Base-by-base conservation (phyloP, 169 alveolate genomes). In the Blepharisma undulans region DNA sequence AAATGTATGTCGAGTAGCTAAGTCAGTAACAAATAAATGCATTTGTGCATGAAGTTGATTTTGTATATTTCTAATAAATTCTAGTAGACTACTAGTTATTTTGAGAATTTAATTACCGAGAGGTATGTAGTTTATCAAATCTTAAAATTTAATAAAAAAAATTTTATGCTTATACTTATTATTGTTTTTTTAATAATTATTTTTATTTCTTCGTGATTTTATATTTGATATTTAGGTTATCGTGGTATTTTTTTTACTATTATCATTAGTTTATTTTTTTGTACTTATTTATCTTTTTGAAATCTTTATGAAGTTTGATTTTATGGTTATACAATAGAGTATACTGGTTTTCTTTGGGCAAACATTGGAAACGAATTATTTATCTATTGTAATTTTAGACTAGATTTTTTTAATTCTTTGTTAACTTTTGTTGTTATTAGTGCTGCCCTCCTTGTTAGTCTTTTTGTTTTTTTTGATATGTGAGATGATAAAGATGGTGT, bases 1-100 rank as follows among this genome's bases (percentile, higher is more conserved):
- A 25, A 87, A n/a, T n/a, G 85, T 71, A 72, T 32, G 93, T 86
- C 78, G 84, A 48, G 88, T 72, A 91, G 93, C 92, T 91, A 91
- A 25, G 89, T 91, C 48, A 10, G 76, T 74, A 91, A 76, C 22
- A 88, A 77, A 86, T 86, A 91, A 91, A 61, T 87, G 66, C 92
- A 76, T 82, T 8, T 5, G 22, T 34, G 89, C 32, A 78, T 78
- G 86, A 78, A 78, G n/a, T 30, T 78, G 32, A 29, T 30, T 78
- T 78, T 78, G 25, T 19, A 78, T 19, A 29, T 78, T 78, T 32
- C 60, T 29, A 78, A 29, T 22, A 27, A 12, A 29, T 22, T 25
- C 10, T n/a, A 27, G 79, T 72, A 72, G 79, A 72, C 79, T 72
- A 72, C 79, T 36, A 36, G 8, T 36, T 36, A 36, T 36, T 36